These are phyloP conservation scores for Cymbopogon citratus DNA, from an alignment of 176 grass and related monocot genomes.

Conservation along the genomic window DNA sequence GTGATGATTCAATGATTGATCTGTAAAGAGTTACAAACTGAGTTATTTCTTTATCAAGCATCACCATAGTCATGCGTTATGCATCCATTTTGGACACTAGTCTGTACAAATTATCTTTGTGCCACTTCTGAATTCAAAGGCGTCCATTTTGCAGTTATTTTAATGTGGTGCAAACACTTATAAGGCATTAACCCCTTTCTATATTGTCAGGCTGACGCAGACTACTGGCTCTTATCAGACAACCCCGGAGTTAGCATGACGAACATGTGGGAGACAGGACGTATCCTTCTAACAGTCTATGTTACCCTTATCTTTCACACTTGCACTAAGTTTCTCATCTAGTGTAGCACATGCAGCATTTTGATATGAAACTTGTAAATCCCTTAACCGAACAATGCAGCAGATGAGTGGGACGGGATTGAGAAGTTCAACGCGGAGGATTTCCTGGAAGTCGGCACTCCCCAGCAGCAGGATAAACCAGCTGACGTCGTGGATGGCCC, in stretches of 20 bases:
- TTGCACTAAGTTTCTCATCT: background rate
- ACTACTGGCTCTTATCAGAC: constrained; percentile 87
- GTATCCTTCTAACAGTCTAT: constrained; percentile 63
- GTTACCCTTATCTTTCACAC: background rate
- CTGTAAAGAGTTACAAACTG: background rate
- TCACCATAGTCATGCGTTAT: background rate
- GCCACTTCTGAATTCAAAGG: background rate
- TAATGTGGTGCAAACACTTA: background rate
- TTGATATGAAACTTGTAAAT: constrained; percentile 8
- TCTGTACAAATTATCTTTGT: background rate
- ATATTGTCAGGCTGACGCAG: constrained; percentile 57
- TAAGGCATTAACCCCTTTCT: constrained; percentile 9
- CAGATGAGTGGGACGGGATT: constrained; percentile 48
- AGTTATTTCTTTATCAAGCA: background rate
- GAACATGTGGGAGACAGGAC: constrained; percentile 79
- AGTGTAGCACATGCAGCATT: background rate
- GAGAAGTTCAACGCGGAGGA: constrained; percentile 41
- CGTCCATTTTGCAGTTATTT: background rate
- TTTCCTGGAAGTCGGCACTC: constrained; percentile 50
- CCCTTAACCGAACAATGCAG: constrained; percentile 39
- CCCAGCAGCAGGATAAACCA: constrained; percentile 36
- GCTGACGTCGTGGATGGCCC: constrained; percentile 8
- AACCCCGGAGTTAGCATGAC: constrained; percentile 75
- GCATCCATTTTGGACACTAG: background rate
- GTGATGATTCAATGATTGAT: background rate